Evolutionary conservation across 257 asterid species (phyloP).

Genomic region (Rauvolfia tetraphylla): DNA sequence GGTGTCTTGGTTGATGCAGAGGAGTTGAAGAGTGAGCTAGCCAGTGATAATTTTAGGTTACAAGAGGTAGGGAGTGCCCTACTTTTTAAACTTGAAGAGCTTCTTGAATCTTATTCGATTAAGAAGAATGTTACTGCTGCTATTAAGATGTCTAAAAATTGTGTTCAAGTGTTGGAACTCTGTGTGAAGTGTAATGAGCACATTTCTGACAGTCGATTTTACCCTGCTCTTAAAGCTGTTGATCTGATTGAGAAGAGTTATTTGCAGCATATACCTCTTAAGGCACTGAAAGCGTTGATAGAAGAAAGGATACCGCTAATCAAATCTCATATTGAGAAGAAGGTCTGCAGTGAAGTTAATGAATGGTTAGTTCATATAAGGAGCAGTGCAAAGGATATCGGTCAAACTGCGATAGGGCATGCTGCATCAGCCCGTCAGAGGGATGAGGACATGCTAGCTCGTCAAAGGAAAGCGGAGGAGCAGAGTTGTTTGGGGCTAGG

Average conservation of each 20-base stretch:
- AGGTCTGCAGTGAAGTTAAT: conserved; percentile 70
- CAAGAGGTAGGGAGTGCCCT: conserved; percentile 79
- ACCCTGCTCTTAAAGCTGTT: conserved; percentile 87
- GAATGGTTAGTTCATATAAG: conserved; percentile 90
- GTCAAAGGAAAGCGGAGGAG: conserved; percentile 90
- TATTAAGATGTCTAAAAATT: conserved; percentile 68
- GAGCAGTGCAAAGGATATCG: conserved; percentile 75
- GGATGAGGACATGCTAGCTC: conserved; percentile 90
- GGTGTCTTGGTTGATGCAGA: conserved; percentile 94
- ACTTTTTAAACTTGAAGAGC: conserved; percentile 77
- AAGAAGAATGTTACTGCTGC: conserved; percentile 83
- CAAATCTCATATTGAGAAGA: conserved; percentile 74
- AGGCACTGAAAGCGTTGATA: conserved; percentile 48
- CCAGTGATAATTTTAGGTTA: conserved; percentile 68
- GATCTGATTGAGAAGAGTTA: conserved; percentile 70
- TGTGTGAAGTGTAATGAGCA: conserved; percentile 78
- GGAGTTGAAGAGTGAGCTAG: conserved; percentile 80
- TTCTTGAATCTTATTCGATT: conserved; percentile 68
- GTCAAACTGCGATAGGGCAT: conserved; percentile 78
- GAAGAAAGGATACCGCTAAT: conserved; percentile 63
- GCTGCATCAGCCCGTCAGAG: conserved; percentile 90
- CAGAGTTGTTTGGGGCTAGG: conserved; percentile 78
- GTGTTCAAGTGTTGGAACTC: conserved; percentile 74
- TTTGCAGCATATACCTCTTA: conserved; percentile 64
- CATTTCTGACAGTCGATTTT: conserved; percentile 70